Evolutionary conservation across 805 yeast genomes (phyloP).

Genomic region (Ogataea ramenticola): DNA sequence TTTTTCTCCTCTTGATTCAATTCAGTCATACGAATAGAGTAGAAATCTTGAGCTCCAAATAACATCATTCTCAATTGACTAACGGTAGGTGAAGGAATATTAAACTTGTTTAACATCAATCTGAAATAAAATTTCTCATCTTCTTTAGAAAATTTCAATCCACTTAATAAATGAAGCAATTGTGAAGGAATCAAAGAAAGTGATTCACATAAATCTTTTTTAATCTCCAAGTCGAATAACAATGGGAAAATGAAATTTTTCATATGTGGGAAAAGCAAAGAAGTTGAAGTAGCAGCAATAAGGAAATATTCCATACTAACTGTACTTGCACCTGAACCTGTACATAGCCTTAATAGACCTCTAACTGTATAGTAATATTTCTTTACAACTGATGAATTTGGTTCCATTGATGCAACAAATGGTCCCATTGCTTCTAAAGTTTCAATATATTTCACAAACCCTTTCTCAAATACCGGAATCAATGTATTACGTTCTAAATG

Average conservation of each 20-base stretch:
- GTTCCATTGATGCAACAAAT: slow-evolving; percentile 44
- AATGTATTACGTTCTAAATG: slow-evolving; percentile 18
- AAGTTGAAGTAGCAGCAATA: too few relatives aligned
- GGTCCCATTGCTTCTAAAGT: slow-evolving; percentile 31
- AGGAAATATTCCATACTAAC: too few relatives aligned
- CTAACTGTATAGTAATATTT: slow-evolving; percentile 58
- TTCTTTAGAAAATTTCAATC: slow-evolving; percentile 36
- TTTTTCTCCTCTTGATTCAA: slow-evolving; percentile 41
- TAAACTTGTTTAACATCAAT: slow-evolving; percentile 34
- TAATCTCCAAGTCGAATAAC: slow-evolving; percentile 52
- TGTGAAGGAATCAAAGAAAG: slow-evolving; percentile 50
- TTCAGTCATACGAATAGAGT: slow-evolving; percentile 57
- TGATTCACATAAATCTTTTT: slow-evolving; percentile 77
- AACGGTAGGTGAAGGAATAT: slow-evolving; percentile 33
- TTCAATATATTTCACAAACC: slow-evolving; percentile 37
- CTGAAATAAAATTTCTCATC: slow-evolving; percentile 34
- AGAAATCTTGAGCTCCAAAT: slow-evolving; percentile 62
- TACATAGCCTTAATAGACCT: too few relatives aligned
- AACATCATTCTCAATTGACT: slow-evolving; percentile 62
- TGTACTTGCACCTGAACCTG: too few relatives aligned
- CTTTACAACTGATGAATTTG: slow-evolving; percentile 52
- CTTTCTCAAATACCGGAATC: slow-evolving; percentile 24
- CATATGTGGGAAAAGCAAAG: too few relatives aligned
- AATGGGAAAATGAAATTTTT: too few relatives aligned
- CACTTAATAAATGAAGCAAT: slow-evolving; percentile 39